Evolutionary conservation across 2,329 filamentous ascomycete species (phyloP), one percentile per base, ranked within the genome.

Genomic region (Diaporthe ampelina): DNA sequence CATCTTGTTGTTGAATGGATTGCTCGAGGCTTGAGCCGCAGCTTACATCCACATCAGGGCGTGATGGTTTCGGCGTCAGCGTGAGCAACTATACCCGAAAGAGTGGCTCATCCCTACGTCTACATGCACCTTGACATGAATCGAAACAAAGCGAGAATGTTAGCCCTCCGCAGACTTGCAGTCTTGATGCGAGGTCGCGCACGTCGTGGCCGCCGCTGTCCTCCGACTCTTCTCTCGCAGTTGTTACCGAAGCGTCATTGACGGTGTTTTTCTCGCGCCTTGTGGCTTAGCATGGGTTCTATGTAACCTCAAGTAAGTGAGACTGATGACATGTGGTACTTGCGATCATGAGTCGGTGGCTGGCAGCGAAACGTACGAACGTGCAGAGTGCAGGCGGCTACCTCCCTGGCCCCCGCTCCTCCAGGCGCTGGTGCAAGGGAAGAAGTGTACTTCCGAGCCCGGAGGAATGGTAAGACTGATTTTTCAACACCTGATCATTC

Each of bases 391-490:
- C 7, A 68, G 52, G 48, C 63, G 32, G 63, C 48, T 24, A 48
- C 15, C n/a, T 40, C 37, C 35, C 37, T 40, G 37, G 35, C 11
- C 37, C 40, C 40, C 3, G 40, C 40, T 45, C 43, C 29, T 29
- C 61, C 13, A 9, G 37, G 48, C 29, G 63, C 45, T 67, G 37
- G n/a, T 58, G 65, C 32, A 74, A 48, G 58, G 58, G 37, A 32
- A 48, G 29, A 21, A 40, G 45, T 61, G 52, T 54, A 48, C 73
- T 45, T 68, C 70, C 78, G 72, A 72, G 68, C 50, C 74, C 69
- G 57, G 75, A 73, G 54, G 77, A 73, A 79, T 73, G 58, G 75
- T 6, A 19, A 24, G 45, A 54, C 45, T 54, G 63, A 52, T n/a
- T 67, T 67, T 67, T 67, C 63, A 37, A 67, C 21, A n/a, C n/a